Conservation (phyloP, 352 stramenopile species). For the Phytopythium cucurbitacearum region DNA sequence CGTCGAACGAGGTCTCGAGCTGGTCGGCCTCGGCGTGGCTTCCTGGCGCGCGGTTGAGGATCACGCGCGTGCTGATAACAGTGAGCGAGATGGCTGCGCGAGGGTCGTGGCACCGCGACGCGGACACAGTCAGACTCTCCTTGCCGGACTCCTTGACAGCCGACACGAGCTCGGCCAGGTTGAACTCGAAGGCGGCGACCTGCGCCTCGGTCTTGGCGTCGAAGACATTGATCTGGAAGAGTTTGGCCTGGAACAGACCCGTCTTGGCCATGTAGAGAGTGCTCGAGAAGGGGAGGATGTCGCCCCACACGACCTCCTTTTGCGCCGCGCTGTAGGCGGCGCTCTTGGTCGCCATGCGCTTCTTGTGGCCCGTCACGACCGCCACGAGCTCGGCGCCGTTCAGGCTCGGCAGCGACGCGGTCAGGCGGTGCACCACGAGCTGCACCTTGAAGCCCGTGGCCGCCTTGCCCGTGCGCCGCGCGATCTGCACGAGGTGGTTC, state of each 20-base stretch:
- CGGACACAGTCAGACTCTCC: constrained; percentile 52
- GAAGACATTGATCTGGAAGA: constrained; percentile 66
- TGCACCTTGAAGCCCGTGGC: constrained; percentile 66
- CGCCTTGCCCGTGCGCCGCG: constrained; percentile 52
- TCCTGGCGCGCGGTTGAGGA: constrained; percentile 9
- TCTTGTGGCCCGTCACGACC: constrained; percentile 68
- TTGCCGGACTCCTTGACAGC: constrained; percentile 58
- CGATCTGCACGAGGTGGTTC: constrained; percentile 66
- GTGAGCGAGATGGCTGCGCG: constrained; percentile 62
- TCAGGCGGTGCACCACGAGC: constrained; percentile 66
- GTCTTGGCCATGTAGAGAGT: constrained; percentile 76
- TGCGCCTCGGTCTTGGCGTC: constrained; percentile 46
- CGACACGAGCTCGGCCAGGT: constrained; percentile 59
- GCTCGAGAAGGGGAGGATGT: constrained; percentile 70
- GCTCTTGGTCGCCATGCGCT: constrained; percentile 56
- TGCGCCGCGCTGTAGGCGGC: constrained; percentile 37
- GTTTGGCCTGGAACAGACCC: constrained; percentile 62
- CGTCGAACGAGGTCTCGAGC: constrained; percentile 50
- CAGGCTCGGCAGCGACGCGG: constrained; percentile 36
- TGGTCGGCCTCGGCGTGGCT: constrained; percentile 9
- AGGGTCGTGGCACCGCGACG: constrained; percentile 56
- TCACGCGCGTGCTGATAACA: constrained; percentile 48
- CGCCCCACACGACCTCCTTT: constrained; percentile 67
- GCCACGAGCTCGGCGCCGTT: constrained; percentile 51
- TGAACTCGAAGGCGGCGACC: constrained; percentile 64